These are phyloP conservation scores for Eutypa lata DNA, from an alignment of 2,329 filamentous ascomycete genomes.

Conservation along the genomic window DNA sequence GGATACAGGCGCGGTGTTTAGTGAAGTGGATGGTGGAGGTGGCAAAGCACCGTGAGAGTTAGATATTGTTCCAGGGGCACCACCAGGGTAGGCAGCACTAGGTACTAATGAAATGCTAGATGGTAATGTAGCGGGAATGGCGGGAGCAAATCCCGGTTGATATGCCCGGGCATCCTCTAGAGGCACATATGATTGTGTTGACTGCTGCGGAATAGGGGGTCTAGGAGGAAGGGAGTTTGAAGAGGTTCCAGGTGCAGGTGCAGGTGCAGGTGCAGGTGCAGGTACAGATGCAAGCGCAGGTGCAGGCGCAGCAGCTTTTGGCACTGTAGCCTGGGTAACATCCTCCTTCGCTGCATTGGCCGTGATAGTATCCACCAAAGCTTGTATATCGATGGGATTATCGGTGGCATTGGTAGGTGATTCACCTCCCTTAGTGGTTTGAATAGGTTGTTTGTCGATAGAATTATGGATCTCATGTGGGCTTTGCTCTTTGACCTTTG, in stretches of 20 bases:
- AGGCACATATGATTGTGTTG: conserved; percentile 31
- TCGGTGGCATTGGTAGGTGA: conserved; percentile 8
- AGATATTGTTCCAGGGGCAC: conserved; percentile 29
- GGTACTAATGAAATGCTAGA: conserved; percentile 26
- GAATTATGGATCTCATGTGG: conserved; percentile 16
- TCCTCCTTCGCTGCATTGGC: conserved; percentile 20
- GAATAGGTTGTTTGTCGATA: conserved; percentile 6
- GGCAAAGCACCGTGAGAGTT: conserved; percentile 31
- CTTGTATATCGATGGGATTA: conserved; percentile 24
- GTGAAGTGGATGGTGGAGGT: conserved; percentile 25
- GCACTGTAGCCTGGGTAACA: conserved; percentile 26
- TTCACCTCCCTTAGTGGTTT: conserved; percentile 9
- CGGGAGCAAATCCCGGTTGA: conserved; percentile 26
- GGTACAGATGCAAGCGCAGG: too few relatives aligned
- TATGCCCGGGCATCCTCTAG: conserved; percentile 24
- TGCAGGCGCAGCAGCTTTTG: conserved; percentile 16
- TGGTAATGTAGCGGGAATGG: conserved; percentile 18
- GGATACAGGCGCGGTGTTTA: conserved; percentile 20
- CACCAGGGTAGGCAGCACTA: conserved; percentile 32
- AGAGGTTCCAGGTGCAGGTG: conserved; percentile 18
- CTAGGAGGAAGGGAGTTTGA: conserved; percentile 43
- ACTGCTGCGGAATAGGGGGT: conserved; percentile 39
- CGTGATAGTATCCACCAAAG: conserved; percentile 24
- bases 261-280: conserved; percentile 17
- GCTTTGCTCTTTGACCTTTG: conserved; percentile 24